A percentile compares a stretch with the other conserved stretches of the same genome.
phyloP scores from a whole-genome alignment of 495 filamentous ascomycete species.

The Aspergillus sparsus region DNA sequence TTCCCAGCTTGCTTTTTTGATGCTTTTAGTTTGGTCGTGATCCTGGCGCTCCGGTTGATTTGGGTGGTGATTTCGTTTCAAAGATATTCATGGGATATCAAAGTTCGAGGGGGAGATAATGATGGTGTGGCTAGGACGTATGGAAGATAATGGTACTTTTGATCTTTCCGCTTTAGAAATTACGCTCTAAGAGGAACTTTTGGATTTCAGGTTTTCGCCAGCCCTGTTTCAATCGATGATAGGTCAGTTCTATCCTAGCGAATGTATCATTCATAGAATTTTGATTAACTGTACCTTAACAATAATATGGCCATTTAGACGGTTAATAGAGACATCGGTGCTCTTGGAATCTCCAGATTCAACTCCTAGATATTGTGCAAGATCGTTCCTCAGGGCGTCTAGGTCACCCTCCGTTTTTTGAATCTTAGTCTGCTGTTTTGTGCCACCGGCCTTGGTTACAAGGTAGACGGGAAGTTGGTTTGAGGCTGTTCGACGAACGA shows the following conservation, averaged over 20 bases:
- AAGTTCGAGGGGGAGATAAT: constrained; percentile 5
- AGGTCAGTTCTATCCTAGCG: constrained; percentile 1
- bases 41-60: neutral
- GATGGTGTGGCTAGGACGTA: neutral
- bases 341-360: constrained; percentile 38
- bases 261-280: no score
- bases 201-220: constrained; percentile 54
- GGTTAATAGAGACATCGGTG: constrained; percentile 56
- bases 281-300: constrained; percentile 52
- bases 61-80: neutral
- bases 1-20: neutral
- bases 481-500: constrained; percentile 67
- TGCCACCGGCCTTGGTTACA: constrained; percentile 72
- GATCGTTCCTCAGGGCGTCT: constrained; percentile 51
- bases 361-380: constrained; percentile 51
- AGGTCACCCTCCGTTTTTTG: constrained; percentile 77
- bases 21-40: neutral
- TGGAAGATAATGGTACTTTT: neutral
- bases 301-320: constrained; percentile 62
- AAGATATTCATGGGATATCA: constrained; percentile 7
- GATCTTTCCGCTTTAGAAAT: constrained; percentile 38
- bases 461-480: constrained; percentile 81
- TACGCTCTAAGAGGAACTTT: constrained; percentile 48
- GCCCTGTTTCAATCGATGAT: constrained; percentile 33
- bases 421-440: constrained; percentile 70